These are phyloP conservation scores for Acidiella bohemica DNA, from an alignment of 495 filamentous ascomycete species.

Conservation along the genomic window DNA sequence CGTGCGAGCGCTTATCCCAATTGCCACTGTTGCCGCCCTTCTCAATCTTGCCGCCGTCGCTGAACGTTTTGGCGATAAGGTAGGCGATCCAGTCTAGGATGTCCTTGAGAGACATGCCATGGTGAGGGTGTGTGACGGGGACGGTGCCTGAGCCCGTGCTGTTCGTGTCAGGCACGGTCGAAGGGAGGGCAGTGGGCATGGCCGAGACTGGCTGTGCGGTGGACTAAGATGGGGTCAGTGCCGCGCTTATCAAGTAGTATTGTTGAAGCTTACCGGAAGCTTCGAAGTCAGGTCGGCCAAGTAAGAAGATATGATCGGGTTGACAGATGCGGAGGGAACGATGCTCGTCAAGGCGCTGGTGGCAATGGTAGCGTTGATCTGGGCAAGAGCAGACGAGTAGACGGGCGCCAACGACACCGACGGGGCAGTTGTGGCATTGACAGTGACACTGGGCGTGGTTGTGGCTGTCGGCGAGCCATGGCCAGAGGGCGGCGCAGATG, in stretches of 20 bases:
- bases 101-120: conserved; percentile 12
- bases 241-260: not conserved
- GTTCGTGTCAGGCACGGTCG: too few relatives aligned
- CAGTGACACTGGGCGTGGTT: not conserved
- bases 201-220: too few relatives aligned
- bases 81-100: conserved; percentile 13
- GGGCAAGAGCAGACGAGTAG: conserved; percentile 10
- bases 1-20: conserved; percentile 1
- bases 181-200: conserved; percentile 6
- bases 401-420: conserved; percentile 10
- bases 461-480: too few relatives aligned
- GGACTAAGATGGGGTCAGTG: too few relatives aligned
- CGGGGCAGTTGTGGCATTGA: conserved; percentile 1
- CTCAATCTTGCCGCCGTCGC: not conserved
- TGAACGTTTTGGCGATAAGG: conserved; percentile 4
- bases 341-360: conserved; percentile 5
- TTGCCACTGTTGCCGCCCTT: not conserved
- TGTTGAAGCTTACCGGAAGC: conserved; percentile 1
- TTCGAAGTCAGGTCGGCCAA: conserved; percentile 9
- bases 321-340: conserved; percentile 9
- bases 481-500: too few relatives aligned
- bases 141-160: conserved; percentile 1
- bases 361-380: conserved; percentile 7
- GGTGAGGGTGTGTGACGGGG: not conserved
- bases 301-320: conserved; percentile 7